Conservation (phyloP, 164 flowering plant genomes). For the Warburgia ugandensis region DNA sequence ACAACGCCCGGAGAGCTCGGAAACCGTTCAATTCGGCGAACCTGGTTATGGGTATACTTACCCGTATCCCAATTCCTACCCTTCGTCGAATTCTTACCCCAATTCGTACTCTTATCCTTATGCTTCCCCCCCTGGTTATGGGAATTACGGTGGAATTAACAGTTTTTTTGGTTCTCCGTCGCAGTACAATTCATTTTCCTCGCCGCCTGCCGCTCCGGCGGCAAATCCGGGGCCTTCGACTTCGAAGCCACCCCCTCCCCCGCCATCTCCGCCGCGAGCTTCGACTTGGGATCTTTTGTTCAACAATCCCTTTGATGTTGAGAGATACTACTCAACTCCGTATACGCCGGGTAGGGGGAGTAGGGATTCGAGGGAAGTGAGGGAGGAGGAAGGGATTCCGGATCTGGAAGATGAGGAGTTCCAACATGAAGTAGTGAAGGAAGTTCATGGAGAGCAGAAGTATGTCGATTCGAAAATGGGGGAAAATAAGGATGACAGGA, state of each 20-base stretch:
- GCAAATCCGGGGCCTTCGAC: conserved; percentile 24
- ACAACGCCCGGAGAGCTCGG: conserved; percentile 50
- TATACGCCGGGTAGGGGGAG: conserved; percentile 70
- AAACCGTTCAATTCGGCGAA: conserved; percentile 39
- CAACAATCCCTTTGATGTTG: conserved; percentile 60
- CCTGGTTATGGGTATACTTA: conserved; percentile 28
- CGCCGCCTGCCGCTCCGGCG: conserved; percentile 11
- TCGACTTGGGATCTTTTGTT: conserved; percentile 87
- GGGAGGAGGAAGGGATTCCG: conserved; percentile 97
- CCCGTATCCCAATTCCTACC: conserved; percentile 12
- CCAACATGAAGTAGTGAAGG: conserved; percentile 68
- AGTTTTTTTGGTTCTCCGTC: conserved; percentile 22
- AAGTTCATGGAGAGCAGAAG: conserved; percentile 58
- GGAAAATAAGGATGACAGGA: conserved; percentile 13
- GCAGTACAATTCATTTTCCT: conserved; percentile 8
- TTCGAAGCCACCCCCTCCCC: conserved; percentile 70
- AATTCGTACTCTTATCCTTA: conserved; percentile 15
- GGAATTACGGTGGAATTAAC: conserved; percentile 19
- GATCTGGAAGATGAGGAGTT: conserved; percentile 88
- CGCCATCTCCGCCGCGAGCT: conserved; percentile 64
- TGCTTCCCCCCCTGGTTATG: conserved; percentile 7
- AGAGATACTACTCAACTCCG: conserved; percentile 30
- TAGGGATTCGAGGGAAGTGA: conserved; percentile 68
- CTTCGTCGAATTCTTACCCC: conserved; percentile 11
- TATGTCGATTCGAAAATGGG: conserved; percentile 25